Conservation (phyloP, 192 early-diverging fungal species). For the Lobosporangium transversale region DNA sequence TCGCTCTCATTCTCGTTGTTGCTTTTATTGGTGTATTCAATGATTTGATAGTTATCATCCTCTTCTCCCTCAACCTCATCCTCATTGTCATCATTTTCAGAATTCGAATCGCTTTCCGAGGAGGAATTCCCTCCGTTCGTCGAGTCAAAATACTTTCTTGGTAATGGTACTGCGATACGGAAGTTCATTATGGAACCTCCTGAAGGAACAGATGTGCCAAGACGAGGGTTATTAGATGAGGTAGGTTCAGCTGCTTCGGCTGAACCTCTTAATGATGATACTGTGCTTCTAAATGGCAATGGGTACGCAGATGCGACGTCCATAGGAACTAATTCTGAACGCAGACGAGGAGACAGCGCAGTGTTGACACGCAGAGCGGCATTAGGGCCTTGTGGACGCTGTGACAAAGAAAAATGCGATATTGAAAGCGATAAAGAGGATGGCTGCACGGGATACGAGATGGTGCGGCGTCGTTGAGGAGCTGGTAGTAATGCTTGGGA, state of each 20-base stretch:
- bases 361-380: constrained; percentile 25
- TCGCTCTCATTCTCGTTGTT: constrained; percentile 43
- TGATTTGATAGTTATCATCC: too few relatives aligned
- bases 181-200: constrained; percentile 47
- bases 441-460: constrained; percentile 19
- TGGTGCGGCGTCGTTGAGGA: constrained; percentile 29
- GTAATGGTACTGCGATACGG: constrained; percentile 34
- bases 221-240: constrained; percentile 13
- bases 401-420: too few relatives aligned
- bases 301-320: constrained; percentile 1
- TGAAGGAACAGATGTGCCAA: constrained; percentile 40
- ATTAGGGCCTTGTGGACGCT: constrained; percentile 9
- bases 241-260: constrained; percentile 13
- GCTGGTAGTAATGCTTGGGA: constrained; percentile 9
- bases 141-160: constrained; percentile 35
- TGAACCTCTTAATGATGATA: too few relatives aligned
- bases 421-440: neutral
- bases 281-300: neutral
- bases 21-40: too few relatives aligned
- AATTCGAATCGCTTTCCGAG: constrained; percentile 45
- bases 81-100: constrained; percentile 46
- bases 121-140: constrained; percentile 12
- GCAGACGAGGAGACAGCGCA: constrained; percentile 21
- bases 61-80: too few relatives aligned
- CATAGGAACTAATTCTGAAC: constrained; percentile 30